phyloP scores from a whole-genome alignment of 1,139 yeast species.

The Kluyveromyces sp. region DNA sequence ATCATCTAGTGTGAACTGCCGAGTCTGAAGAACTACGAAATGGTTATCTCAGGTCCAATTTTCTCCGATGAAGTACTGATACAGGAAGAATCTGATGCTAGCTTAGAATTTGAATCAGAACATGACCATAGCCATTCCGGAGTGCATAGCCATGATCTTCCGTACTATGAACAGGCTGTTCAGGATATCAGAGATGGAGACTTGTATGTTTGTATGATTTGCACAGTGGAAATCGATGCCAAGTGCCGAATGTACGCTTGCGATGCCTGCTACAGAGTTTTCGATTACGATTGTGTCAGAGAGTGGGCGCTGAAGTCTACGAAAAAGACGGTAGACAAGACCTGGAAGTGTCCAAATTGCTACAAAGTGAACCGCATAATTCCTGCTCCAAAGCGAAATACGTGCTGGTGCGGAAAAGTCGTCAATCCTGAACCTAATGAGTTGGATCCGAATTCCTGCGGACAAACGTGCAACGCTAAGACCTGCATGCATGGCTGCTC shows the following conservation, averaged over 20 bases:
- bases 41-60: too few species aligned
- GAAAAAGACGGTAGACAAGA: conserved; percentile 46
- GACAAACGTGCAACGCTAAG: conserved; percentile 59
- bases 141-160: conserved; percentile 16
- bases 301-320: conserved; percentile 80
- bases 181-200: conserved; percentile 48
- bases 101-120: neutral
- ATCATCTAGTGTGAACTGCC: too few species aligned
- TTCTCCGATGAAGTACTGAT: too few species aligned
- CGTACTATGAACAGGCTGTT: conserved; percentile 29
- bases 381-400: conserved; percentile 50
- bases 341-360: conserved; percentile 91
- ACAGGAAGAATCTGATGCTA: too few species aligned
- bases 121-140: neutral
- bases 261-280: conserved; percentile 63
- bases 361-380: conserved; percentile 46
- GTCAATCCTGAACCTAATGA: conserved; percentile 57
- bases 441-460: conserved; percentile 79
- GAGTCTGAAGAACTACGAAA: too few species aligned
- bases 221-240: conserved; percentile 75
- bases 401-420: conserved; percentile 86
- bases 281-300: conserved; percentile 70
- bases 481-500: conserved; percentile 71
- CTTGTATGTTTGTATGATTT: conserved; percentile 68
- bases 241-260: conserved; percentile 70